Percentiles rank a stretch among this genome's conserved stretches.
Evolutionary conservation across 148 eudicot species (phyloP).

Genomic region (Chenopodium suecicum): DNA sequence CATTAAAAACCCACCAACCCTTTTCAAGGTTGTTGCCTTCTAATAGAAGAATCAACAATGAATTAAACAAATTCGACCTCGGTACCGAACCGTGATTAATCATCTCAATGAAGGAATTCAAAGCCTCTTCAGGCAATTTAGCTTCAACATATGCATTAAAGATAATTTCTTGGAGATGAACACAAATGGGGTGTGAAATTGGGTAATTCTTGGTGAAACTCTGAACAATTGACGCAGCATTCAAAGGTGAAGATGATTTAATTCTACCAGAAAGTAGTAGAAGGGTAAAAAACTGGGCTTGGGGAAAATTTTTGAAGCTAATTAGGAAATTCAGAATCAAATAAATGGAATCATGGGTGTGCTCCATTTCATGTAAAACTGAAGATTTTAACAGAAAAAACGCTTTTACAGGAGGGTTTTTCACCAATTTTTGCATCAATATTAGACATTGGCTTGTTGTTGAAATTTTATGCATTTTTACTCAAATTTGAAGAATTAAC

Average conservation of each 20-base stretch:
- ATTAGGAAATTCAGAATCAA: constrained; percentile 47
- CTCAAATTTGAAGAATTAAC: not conserved
- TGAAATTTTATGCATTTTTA: constrained; percentile 17
- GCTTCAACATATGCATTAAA: constrained; percentile 44
- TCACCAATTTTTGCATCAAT: constrained; percentile 46
- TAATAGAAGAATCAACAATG: constrained; percentile 40
- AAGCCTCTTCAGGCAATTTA: constrained; percentile 37
- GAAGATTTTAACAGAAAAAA: constrained; percentile 48
- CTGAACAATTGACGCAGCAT: constrained; percentile 36
- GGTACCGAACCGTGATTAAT: constrained; percentile 38
- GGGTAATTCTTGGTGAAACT: constrained; percentile 29
- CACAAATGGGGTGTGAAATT: constrained; percentile 31
- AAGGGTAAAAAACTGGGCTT: constrained; percentile 46
- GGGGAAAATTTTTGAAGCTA: constrained; percentile 33
- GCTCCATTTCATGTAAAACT: constrained; percentile 33
- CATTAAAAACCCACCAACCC: constrained; percentile 53
- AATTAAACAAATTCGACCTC: constrained; percentile 41
- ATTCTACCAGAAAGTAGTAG: constrained; percentile 47
- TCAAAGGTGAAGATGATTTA: constrained; percentile 36
- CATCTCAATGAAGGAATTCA: constrained; percentile 46
- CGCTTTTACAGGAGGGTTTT: constrained; percentile 51
- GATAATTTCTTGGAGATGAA: constrained; percentile 43
- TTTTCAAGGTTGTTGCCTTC: constrained; percentile 40
- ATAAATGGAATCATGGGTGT: constrained; percentile 50
- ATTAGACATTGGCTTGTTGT: constrained; percentile 16